Evolutionary conservation across 306 rosid species (phyloP).

Genomic region (Prinsepia uniflora): DNA sequence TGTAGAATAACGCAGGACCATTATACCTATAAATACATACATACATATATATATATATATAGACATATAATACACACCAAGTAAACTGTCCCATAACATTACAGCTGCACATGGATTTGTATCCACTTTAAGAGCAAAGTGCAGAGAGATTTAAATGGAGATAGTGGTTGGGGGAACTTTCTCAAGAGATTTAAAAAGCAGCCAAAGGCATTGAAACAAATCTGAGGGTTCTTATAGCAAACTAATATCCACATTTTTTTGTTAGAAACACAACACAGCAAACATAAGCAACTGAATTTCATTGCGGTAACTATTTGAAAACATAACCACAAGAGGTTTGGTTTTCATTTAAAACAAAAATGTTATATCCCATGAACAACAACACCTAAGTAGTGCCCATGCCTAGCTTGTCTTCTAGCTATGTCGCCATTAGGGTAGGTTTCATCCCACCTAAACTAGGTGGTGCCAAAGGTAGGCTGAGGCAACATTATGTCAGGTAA

Average conservation of each 20-base stretch:
- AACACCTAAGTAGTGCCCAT: conserved; percentile 10
- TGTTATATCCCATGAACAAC: conserved; percentile 13
- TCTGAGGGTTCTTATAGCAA: not conserved
- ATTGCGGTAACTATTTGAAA: not conserved
- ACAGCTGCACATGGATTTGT: conserved; percentile 19
- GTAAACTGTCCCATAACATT: not conserved
- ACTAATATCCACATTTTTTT: not conserved
- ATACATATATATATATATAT: no score
- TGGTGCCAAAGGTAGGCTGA: conserved; percentile 3
- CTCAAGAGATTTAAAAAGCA: conserved; percentile 1
- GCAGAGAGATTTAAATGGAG: not conserved
- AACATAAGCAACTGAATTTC: not conserved
- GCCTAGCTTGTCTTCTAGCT: conserved; percentile 6
- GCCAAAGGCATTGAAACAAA: not conserved
- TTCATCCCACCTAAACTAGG: conserved; percentile 22
- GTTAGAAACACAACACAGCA: not conserved
- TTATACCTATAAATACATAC: conserved; percentile 9
- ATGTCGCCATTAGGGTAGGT: conserved; percentile 9
- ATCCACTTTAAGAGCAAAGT: conserved; percentile 7
- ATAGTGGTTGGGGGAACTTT: not conserved
- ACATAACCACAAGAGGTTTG: not conserved
- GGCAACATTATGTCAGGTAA: not conserved
- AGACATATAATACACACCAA: conserved; percentile 8
- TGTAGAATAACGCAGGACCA: conserved; percentile 36
- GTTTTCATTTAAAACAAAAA: not conserved